Evolutionary conservation across 768 basidiomycete species (phyloP), one percentile per base, ranked within the genome.

Genomic region (Pulveroboletus ravenelii): DNA sequence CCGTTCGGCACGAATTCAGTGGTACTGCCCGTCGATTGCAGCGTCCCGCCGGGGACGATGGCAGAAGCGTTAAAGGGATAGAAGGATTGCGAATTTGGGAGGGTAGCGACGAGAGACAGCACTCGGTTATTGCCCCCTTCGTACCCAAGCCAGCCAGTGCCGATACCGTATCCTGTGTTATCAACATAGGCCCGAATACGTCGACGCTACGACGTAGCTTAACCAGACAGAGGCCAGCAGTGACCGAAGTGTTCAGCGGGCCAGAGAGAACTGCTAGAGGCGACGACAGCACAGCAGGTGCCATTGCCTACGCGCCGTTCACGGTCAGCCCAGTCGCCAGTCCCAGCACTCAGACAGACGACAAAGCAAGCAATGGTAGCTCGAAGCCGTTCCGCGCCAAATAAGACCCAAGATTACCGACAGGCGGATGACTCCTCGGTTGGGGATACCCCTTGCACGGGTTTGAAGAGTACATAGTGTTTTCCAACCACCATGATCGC

Each of bases 391-490:
- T 23, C 20, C 20, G 20, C 13, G 13, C 12, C 32, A 13, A 3
- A 13, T 32, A 32, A 13, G 10, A 13, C 5, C 10, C 12, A 6
- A 32, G 32, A 13, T 32, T 48, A 3, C 42, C 36, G 7, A 54
- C 30, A 6, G 48, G 31, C 6, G 44, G 40, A 15, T 35, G 40
- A 50, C 52, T 23, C 47, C 18, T 41, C 38, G 42, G 23, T 42
- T 54, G 10, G 14, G 46, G 6, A 54, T 32, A 13, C 50, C 30
- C 29, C 31, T 25, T 6, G 18, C 1, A 30, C 45, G 41, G 52
- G 30, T 17, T 40, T 36, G 36, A 38, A 35, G 39, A 46, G 45
- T 14, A 53, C 39, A 3, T 53, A 55, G 20, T 43, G 41, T 23
- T 48, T 55, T 14, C 42, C 36, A 4, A 13, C 17, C 13, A 43